Base-by-base conservation (phyloP, 2,329 filamentous ascomycete species). In the Trichophyton mentagrophytes region DNA sequence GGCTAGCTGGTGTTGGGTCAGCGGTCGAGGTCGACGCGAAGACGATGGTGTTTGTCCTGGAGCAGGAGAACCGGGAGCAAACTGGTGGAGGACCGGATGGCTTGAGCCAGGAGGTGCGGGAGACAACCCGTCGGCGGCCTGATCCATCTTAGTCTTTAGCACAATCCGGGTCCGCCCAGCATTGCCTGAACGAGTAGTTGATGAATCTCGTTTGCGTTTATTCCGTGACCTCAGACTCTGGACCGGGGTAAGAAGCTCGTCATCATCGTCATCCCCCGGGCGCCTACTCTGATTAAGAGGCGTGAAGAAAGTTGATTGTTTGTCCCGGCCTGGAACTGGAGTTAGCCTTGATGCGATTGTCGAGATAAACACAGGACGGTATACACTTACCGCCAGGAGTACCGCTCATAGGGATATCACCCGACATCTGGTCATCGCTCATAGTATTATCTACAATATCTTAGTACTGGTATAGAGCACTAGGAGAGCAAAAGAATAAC, bases 1-100 rank as follows among this genome's bases (percentile, higher is more conserved):
- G 22, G 78, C 77, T 58, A 78, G 70, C 61, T 79, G 77, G 60
- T 79, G 78, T 58, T 78, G 76, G 1, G 77, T 79, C 46, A 79
- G 70, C 8, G 77, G 77, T 17, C 77, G 73, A 13, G 76, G 74
- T 11, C 77, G 76, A 58, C 75, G 74, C 55, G 70, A 58, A 46
- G 69, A 67, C 59, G 65, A 59, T 42, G 63, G 66, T 57, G 70
- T 69, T 20, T 66, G 66, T 57, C 69, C 66, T 33, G 70, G 68
- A 20, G 71, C 66, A 60, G 55, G 40, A 33, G 59, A 60, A 9
- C 72, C 71, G 1, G 68, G 66, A 56, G 71, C 68, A 63, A 74
- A 77, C 46, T 76, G 73, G 62, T 73, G 73, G 13, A 77, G 65
- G 13, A 77, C 68, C 25, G 74, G 71, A 63, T 78, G 74, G 27